These are phyloP conservation scores for Hylodesmum podocarpum DNA, from an alignment of 306 rosid species.

Conservation along the genomic window DNA sequence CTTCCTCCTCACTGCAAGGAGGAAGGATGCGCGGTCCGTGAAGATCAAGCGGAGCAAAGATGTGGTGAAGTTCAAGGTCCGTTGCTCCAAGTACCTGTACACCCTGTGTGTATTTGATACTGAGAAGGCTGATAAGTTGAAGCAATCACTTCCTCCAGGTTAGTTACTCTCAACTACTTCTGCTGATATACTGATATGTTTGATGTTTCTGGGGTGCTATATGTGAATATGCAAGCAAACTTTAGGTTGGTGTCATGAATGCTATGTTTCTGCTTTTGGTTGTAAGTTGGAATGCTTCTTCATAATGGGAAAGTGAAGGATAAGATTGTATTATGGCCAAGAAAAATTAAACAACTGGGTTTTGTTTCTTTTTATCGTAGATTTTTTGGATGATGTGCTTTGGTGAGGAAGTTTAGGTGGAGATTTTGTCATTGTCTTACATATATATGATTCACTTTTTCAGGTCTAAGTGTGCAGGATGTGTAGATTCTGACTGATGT, in stretches of 20 bases:
- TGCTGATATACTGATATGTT: background rate
- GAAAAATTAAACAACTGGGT: background rate
- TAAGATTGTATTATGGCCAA: background rate
- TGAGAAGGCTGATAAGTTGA: conserved; percentile 90
- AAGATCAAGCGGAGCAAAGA: conserved; percentile 79
- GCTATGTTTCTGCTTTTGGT: background rate
- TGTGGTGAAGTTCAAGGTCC: conserved; percentile 92
- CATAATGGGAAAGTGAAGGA: background rate
- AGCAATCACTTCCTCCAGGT: conserved; percentile 99
- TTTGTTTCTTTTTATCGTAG: background rate
- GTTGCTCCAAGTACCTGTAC: conserved; percentile 91
- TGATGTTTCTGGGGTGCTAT: background rate
- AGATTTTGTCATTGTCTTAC: background rate
- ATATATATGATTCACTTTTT: background rate
- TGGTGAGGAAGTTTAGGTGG: background rate
- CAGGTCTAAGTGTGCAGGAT: conserved; percentile 84
- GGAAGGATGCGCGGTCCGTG: conserved; percentile 89
- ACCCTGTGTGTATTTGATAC: conserved; percentile 77
- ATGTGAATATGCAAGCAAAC: background rate
- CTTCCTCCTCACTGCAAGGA: conserved; percentile 85
- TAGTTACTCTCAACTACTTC: conserved; percentile 28
- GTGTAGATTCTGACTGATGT: conserved; percentile 41
- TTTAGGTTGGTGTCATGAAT: background rate
- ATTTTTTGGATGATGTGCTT: background rate
- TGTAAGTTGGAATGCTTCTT: background rate